These are phyloP conservation scores for Sophora flavescens DNA, from an alignment of 306 rosid genomes.

Conservation along the genomic window DNA sequence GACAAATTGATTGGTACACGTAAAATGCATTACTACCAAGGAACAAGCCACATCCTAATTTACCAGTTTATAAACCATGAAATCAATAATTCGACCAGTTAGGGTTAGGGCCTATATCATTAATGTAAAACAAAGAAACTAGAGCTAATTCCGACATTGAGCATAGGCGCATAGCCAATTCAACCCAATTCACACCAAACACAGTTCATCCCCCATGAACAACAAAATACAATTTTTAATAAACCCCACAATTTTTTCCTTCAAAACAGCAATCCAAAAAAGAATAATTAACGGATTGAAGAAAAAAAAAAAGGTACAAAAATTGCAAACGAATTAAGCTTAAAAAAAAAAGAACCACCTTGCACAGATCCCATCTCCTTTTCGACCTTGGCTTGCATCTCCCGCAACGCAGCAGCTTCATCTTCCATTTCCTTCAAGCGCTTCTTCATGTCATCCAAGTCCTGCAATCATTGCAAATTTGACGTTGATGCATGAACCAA, in stretches of 20 bases:
- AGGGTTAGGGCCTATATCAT: slow-evolving; percentile 17
- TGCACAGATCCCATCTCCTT: slow-evolving; percentile 69
- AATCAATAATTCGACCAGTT: background rate
- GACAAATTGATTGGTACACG: background rate
- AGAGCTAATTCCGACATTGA: background rate
- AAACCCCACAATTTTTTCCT: background rate
- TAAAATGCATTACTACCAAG: slow-evolving; percentile 39
- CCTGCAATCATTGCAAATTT: slow-evolving; percentile 42
- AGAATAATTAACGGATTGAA: background rate
- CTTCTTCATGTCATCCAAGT: slow-evolving; percentile 73
- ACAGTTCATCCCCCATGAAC: slow-evolving; percentile 16
- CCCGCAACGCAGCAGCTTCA: slow-evolving; percentile 76
- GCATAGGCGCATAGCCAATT: slow-evolving; percentile 10
- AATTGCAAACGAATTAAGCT: background rate
- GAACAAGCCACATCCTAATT: slow-evolving; percentile 14
- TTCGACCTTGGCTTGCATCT: slow-evolving; percentile 82
- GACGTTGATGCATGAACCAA: slow-evolving; percentile 8
- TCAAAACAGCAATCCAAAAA: too few species aligned
- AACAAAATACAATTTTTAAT: background rate
- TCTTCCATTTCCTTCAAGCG: slow-evolving; percentile 79
- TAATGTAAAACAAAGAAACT: background rate
- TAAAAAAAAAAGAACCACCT: slow-evolving; percentile 45
- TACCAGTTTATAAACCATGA: slow-evolving; percentile 9
- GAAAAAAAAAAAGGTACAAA: background rate
- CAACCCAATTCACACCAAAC: slow-evolving; percentile 11